Evolutionary conservation across 139 green algal genomes (phyloP), one percentile per base, ranked within the genome.

Genomic region (Volvox reticuliferus): DNA sequence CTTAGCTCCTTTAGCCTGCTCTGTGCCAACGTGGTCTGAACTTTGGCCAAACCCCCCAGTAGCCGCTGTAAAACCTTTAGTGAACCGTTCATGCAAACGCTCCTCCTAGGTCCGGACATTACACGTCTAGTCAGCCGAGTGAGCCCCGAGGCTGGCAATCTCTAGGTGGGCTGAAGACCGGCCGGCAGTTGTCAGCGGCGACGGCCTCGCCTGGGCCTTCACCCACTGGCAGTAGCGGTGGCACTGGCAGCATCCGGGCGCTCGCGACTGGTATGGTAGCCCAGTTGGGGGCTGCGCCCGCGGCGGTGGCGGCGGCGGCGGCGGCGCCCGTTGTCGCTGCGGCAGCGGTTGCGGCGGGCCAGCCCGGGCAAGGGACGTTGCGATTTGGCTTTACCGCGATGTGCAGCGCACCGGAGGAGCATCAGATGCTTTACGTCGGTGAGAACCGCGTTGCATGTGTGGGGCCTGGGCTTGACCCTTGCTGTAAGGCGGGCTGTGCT

Each of bases 101-200:
- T n/a, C n/a, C n/a, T n/a, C n/a, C n/a, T 65, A 89, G 83, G 35
- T 80, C 83, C 26, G 83, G 68, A 1, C 83, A 33, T 37, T 89
- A 89, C 83, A 17, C 16, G 24, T 6, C 33, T 12, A 22, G 80
- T 0, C 83, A 69, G 83, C 36, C 22, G 24, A 19, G 2, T 18
- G 62, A 68, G 33, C 24, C 36, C 20, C 33, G 22, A 16, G 83
- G 83, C 35, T 89, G 83, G 83, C 83, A 80, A 68, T 69, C 36
- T 33, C 30, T 89, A 37, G 86, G 50, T 0, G 86, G 71, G 20
- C 71, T 83, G 5, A 73, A 75, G n/a, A 90, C 69, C n/a, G 13
- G 71, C 44, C 44, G 71, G 44, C 71, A 83, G 71, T 35, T 90
- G 22, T 30, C 71, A 3, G 83, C 83, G 12, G 83, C 83, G 33